Evolutionary conservation across 1,284 basidiomycete species (phyloP).

Genomic region (Melampsora americana): DNA sequence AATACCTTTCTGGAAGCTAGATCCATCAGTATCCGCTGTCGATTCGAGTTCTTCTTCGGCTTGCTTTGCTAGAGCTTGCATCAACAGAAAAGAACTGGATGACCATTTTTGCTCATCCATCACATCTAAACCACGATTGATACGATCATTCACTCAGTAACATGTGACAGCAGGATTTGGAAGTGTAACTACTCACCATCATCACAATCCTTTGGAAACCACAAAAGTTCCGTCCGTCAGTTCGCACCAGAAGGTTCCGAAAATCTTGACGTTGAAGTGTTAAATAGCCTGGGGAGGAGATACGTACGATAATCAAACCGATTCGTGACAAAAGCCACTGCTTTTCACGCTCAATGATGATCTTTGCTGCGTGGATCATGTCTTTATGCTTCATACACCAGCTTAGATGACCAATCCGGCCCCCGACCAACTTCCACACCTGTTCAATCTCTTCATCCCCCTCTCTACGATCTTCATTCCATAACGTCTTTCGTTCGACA

Average conservation of each 20-base stretch:
- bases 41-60: constrained; percentile 25
- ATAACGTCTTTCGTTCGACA: constrained; percentile 33
- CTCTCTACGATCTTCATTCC: constrained; percentile 18
- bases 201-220: constrained; percentile 35
- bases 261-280: background rate
- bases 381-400: constrained; percentile 41
- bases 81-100: constrained; percentile 35
- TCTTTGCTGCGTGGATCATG: constrained; percentile 36
- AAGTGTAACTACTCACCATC: constrained; percentile 26
- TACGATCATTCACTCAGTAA: background rate
- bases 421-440: constrained; percentile 29
- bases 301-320: constrained; percentile 40
- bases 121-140: constrained; percentile 18
- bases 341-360: constrained; percentile 39
- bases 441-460: constrained; percentile 28
- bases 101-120: constrained; percentile 45
- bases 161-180: background rate
- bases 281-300: background rate
- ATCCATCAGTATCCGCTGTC: constrained; percentile 2
- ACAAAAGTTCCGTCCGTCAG: too few species aligned
- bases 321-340: constrained; percentile 42
- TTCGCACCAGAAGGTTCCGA: background rate
- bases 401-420: constrained; percentile 37
- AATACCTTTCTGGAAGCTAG: constrained; percentile 22
- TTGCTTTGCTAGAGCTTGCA: constrained; percentile 35